phyloP scores from a whole-genome alignment of 768 basidiomycete genomes.

The Lyophyllum semitale region DNA sequence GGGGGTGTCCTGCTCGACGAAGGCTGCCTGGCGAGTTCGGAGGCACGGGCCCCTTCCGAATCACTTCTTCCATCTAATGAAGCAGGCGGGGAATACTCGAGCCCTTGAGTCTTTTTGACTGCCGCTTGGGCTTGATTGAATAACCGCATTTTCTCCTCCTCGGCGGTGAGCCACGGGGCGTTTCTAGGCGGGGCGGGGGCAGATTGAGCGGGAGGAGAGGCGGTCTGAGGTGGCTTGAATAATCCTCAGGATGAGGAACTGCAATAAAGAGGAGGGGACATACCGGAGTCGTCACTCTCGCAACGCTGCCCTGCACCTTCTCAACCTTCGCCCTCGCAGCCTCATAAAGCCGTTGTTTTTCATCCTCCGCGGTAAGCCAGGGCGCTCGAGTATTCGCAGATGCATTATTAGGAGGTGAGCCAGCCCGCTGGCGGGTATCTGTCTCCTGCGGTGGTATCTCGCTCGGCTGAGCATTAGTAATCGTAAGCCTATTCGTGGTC shows the following conservation, averaged over 20 bases:
- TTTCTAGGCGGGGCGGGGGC: constrained; percentile 17
- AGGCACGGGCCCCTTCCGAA: constrained; percentile 15
- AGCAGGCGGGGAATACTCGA: constrained; percentile 25
- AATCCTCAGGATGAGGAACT: background rate
- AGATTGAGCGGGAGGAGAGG: constrained; percentile 21
- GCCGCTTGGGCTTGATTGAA: constrained; percentile 68
- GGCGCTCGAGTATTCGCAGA: constrained; percentile 10
- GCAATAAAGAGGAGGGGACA: background rate
- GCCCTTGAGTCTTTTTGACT: constrained; percentile 59
- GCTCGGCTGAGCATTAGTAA: constrained; percentile 37
- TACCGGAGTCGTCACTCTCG: constrained; percentile 34
- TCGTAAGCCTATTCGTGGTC: constrained; percentile 32
- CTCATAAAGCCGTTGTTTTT: constrained; percentile 69
- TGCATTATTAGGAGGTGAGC: background rate
- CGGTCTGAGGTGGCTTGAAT: constrained; percentile 22
- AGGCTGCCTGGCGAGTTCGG: constrained; percentile 10
- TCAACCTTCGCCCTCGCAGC: constrained; percentile 62
- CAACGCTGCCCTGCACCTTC: constrained; percentile 47
- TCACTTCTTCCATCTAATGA: constrained; percentile 26
- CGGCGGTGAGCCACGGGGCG: constrained; percentile 63
- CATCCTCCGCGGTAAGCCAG: constrained; percentile 63
- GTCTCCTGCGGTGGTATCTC: constrained; percentile 26
- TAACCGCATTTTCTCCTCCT: constrained; percentile 75
- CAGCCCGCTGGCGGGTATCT: constrained; percentile 6
- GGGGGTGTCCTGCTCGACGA: constrained; percentile 15